phyloP scores from a whole-genome alignment of 495 filamentous ascomycete species.

The Penicillium cataractarum region DNA sequence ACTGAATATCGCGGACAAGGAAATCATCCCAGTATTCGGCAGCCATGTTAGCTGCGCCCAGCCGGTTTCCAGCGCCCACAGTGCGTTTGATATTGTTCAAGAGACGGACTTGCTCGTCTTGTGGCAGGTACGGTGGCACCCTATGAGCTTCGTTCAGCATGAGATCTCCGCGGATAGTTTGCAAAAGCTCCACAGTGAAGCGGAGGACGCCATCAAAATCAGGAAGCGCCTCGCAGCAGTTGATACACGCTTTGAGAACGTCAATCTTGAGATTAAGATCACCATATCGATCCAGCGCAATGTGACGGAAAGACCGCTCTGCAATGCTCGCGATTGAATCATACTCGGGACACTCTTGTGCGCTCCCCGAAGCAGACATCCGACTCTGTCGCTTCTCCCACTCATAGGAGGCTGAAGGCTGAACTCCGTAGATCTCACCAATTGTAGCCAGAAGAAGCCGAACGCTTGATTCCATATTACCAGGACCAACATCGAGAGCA shows the following conservation, averaged over 20 bases:
- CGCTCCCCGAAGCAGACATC: constrained; percentile 19
- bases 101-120: constrained; percentile 83
- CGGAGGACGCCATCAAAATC: constrained; percentile 86
- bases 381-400: constrained; percentile 36
- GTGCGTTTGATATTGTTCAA: constrained; percentile 84
- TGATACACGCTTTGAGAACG: constrained; percentile 80
- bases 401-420: constrained; percentile 44
- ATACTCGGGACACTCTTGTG: constrained; percentile 32
- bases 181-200: constrained; percentile 81
- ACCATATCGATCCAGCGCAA: constrained; percentile 45
- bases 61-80: constrained; percentile 68
- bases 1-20: constrained; percentile 77
- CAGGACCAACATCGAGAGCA: constrained; percentile 72
- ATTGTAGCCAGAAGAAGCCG: constrained; percentile 59
- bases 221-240: constrained; percentile 89
- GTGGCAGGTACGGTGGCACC: constrained; percentile 64
- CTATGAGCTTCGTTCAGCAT: constrained; percentile 58
- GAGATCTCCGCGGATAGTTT: constrained; percentile 74
- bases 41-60: constrained; percentile 68
- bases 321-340: constrained; percentile 48
- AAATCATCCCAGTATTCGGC: constrained; percentile 98
- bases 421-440: constrained; percentile 53
- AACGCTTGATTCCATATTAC: constrained; percentile 76
- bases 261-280: constrained; percentile 74
- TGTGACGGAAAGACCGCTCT: constrained; percentile 47